These are phyloP conservation scores for Tricladium varicosporioides DNA, from an alignment of 2,329 filamentous ascomycete genomes.

Conservation along the genomic window DNA sequence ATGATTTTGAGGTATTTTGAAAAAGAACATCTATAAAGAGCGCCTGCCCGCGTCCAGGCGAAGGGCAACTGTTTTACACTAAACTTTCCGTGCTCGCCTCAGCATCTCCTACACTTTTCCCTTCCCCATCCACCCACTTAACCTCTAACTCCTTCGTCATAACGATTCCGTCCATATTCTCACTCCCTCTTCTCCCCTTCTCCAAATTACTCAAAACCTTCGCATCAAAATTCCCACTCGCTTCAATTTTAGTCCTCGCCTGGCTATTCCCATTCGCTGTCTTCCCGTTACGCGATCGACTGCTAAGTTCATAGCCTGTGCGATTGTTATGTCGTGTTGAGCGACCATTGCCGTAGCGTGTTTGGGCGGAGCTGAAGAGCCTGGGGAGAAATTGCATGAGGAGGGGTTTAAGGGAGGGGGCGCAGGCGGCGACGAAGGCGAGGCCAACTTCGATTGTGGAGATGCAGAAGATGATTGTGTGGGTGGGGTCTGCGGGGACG, in stretches of 20 bases:
- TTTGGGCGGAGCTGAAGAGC: neutral
- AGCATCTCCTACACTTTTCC: neutral
- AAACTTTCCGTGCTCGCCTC: neutral
- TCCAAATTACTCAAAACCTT: neutral
- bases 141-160: neutral
- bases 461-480: conserved; percentile 8
- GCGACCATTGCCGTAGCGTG: neutral
- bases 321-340: neutral
- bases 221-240: neutral
- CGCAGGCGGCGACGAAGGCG: conserved; percentile 10
- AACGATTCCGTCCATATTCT: neutral
- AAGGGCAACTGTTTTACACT: neutral
- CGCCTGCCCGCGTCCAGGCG: too few relatives aligned
- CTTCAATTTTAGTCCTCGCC: neutral
- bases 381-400: neutral
- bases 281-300: neutral
- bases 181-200: neutral
- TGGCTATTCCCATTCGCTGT: neutral
- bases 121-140: neutral
- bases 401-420: conserved; percentile 8
- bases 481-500: neutral
- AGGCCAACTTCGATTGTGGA: conserved; percentile 11
- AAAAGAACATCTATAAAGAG: too few relatives aligned
- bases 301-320: neutral
- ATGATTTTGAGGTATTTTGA: too few relatives aligned